Base-by-base conservation (phyloP, 192 early-diverging fungal genomes). In the Martensiomyces pterosporus region DNA sequence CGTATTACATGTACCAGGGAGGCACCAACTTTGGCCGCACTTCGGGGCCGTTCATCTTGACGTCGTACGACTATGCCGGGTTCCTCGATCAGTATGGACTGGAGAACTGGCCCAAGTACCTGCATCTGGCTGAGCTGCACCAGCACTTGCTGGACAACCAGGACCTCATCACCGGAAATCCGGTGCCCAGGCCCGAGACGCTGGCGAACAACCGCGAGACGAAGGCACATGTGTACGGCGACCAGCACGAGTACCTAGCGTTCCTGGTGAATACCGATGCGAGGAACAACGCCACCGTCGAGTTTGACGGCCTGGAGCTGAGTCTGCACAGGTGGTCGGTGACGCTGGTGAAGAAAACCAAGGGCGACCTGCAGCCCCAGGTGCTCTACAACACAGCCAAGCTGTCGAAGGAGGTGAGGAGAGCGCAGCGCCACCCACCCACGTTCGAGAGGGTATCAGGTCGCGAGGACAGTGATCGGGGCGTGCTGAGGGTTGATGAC, bases 1-100 rank as follows among this genome's bases (percentile, higher is more conserved):
- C 59, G 2, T 82, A 84, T 35, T 77, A 77, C 46, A 83, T 79
- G 81, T 84, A 75, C 49, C 81, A 84, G 41, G 84, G 84, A 22
- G 84, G 84, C 18, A 86, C 82, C 9, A 86, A 84, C 54, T 84
- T 81, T 58, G 82, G 80, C 13, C 60, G 71, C 36, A 56, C 71
- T 2, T 55, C 71, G 10, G 60, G 71, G 0, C 71, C 71, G 17
- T 63, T 75, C 40, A 55, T 67, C 24, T 37, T 18, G 14, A 75
- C 64, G 4, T 67, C 71, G 9, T 75, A 75, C 48, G 64, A 75
- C 53, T 75, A 75, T 27, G 71, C 67, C 16, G 71, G 64, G 9
- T 67, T 75, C 25, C 26, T 75, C 25, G 71, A 75, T 49, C 60
- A 75, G 60, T 75, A 75, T 21, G 71, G 71, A 2, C 38, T 75